Base-by-base conservation (phyloP, 2,329 filamentous ascomycete species). In the Sporothrix schenckii region DNA sequence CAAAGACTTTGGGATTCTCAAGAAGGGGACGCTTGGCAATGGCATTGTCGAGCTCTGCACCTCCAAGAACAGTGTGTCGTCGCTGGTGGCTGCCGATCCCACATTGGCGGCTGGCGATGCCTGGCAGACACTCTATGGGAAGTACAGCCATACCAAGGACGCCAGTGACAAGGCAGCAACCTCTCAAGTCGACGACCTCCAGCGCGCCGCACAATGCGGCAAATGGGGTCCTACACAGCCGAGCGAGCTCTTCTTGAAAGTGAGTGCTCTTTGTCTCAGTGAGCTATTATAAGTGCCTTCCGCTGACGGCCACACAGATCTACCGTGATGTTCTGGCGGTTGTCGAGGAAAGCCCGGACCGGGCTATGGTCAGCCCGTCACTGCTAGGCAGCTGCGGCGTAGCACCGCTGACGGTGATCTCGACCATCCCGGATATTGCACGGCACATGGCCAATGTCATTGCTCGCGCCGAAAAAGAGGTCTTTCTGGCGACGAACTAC, bases 381-480 rank as follows among this genome's bases (percentile, higher is more conserved):
- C 75, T 86, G 1, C 82, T 87, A 79, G 85, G 84, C 0, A 84
- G 81, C 34, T 79, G 82, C 71, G 92, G 91, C 3, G 86, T 86
- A 0, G 80, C 91, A 10, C 91, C 91, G 0, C 78, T 94, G 73
- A 91, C 89, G 0, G 85, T 93, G 53, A 87, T 94, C 39, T 89
- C 87, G 0, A 86, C 86, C 0, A 80, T 92, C 27, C 88, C 89
- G 0, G 91, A 94, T 76, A 87, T 93, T 39, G 87, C 87, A 72
- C 84, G 90, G 0, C 91, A 94, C 77, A 91, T 92, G 80, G 88
- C 90, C 1, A 93, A 94, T 74, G 81, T 92, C 24, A 94, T 94
- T 47, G 91, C 86, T 2, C 84, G 89, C 4, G 92, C 92, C 0
- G 84, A 92, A 75, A 85, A 85, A 47, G 92, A 94, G 75, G 87